Evolutionary conservation across 139 green algal genomes (phyloP), one percentile per base, ranked within the genome.

Genomic region (Chlorella sp.): DNA sequence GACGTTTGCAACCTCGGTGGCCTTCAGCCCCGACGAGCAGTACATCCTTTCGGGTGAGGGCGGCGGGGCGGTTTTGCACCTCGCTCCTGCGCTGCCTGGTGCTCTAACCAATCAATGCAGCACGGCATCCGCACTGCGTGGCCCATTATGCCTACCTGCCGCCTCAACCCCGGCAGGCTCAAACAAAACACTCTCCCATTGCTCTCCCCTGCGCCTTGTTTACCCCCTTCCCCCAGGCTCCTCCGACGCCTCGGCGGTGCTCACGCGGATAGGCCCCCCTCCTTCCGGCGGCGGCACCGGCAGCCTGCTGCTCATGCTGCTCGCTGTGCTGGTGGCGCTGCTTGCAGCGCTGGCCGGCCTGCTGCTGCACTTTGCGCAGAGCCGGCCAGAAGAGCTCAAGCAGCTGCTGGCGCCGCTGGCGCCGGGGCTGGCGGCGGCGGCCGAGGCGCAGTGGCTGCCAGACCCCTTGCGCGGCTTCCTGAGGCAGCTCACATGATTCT

Each of bases 1-100:
- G 90, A 86, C 90, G 0, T 94, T 93, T 91, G 90, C 80, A 16
- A 93, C 91, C 46, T 87, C 76, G 7, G 56, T 92, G 9, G 76
- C 88, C 22, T 92, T 93, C 72, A 56, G 80, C 32, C 40, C 80
- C 2, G 88, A 90, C 58, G 81, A 86, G 65, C 58, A 32, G 7
- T 70, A 58, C 34, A 65, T 90, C 26, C 48, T 90, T 22, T 87
- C 78, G 1, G 51, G 51, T 24, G 51, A 24, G 51, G 9, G 11
- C 9, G n/a, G n/a, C n/a, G n/a, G n/a, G n/a, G n/a, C n/a, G n/a
- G n/a, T n/a, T n/a, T n/a, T n/a, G n/a, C n/a, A n/a, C n/a, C n/a
- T n/a, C n/a, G n/a, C n/a, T n/a, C n/a, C n/a, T n/a, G n/a, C n/a
- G n/a, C n/a, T n/a, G n/a, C n/a, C n/a, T n/a, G n/a, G n/a, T n/a